Conservation (phyloP, 176 grass and related monocot genomes). For the Cenchrus americanus region DNA sequence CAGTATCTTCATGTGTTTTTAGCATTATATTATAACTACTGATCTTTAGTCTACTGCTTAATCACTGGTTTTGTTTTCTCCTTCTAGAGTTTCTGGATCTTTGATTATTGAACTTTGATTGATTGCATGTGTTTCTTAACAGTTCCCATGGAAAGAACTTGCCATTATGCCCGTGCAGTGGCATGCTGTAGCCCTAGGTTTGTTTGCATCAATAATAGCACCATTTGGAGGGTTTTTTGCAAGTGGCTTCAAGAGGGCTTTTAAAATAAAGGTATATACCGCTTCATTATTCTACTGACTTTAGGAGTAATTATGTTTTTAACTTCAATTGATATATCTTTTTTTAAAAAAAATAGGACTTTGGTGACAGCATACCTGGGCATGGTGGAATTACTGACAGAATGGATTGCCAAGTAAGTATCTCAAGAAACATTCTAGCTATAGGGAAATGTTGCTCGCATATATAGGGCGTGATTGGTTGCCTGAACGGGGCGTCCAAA, state of each 20-base stretch:
- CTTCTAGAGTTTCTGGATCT: slow-evolving; percentile 30
- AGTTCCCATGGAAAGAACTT: slow-evolving; percentile 94
- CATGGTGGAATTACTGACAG: slow-evolving; percentile 98
- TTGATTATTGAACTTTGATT: slow-evolving; percentile 13
- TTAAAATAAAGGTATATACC: slow-evolving; percentile 86
- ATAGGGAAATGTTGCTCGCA: not conserved
- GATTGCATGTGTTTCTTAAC: slow-evolving; percentile 46
- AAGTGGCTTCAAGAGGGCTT: slow-evolving; percentile 96
- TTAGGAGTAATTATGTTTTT: slow-evolving; percentile 12
- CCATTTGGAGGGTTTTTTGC: slow-evolving; percentile 99
- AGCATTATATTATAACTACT: not conserved
- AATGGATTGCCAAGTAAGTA: slow-evolving; percentile 99
- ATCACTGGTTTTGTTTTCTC: not conserved
- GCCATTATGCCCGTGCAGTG: slow-evolving; percentile 87
- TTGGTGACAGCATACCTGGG: slow-evolving; percentile 97
- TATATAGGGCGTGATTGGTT: too few species aligned
- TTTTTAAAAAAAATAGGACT: slow-evolving; percentile 62
- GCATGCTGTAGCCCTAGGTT: slow-evolving; percentile 95
- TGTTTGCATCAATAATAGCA: slow-evolving; percentile 99
- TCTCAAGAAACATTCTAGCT: not conserved
- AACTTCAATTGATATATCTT: slow-evolving; percentile 21
- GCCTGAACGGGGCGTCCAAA: too few species aligned
- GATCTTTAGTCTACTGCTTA: not conserved
- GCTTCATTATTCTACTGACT: slow-evolving; percentile 24
- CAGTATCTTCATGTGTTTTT: not conserved